Percentiles rank a stretch among this genome's conserved stretches.
phyloP scores from a whole-genome alignment of 768 basidiomycete species.

The Mrakia blollopis region DNA sequence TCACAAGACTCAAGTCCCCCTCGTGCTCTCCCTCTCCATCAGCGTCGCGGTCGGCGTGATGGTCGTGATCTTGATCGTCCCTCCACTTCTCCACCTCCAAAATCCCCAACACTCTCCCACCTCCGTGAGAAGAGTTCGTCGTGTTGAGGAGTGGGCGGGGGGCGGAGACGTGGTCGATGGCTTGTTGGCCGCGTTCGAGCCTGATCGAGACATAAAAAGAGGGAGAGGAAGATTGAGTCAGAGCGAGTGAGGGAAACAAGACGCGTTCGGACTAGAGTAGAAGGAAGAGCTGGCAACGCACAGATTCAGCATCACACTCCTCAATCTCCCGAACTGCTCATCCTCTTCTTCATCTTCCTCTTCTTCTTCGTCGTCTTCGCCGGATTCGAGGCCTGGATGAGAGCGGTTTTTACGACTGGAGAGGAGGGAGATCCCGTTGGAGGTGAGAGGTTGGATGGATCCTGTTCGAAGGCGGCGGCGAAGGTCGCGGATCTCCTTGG shows the following conservation, averaged over 20 bases:
- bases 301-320: conserved; percentile 7
- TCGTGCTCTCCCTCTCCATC: background rate
- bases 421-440: background rate
- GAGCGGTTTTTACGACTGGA: conserved; percentile 8
- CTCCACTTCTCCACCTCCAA: conserved; percentile 20
- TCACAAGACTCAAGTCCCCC: conserved; percentile 12
- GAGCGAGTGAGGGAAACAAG: background rate
- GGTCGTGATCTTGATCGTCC: conserved; percentile 33
- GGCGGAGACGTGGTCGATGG: conserved; percentile 5
- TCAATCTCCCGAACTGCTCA: conserved; percentile 26
- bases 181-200: conserved; percentile 12
- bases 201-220: background rate
- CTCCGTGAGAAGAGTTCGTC: conserved; percentile 38
- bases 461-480: conserved; percentile 29
- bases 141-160: conserved; percentile 9
- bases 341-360: conserved; percentile 18
- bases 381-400: background rate
- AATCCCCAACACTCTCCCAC: conserved; percentile 41
- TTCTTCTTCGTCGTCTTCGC: background rate
- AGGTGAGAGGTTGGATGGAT: conserved; percentile 7
- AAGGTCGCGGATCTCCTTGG: conserved; percentile 32
- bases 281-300: background rate
- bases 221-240: background rate
- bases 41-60: conserved; percentile 25
- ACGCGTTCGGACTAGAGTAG: background rate